A percentile compares a stretch with the other conserved stretches of the same genome.
These are phyloP conservation scores for Actinomortierella ambigua DNA, from an alignment of 371 early-diverging fungal genomes.

Conservation along the genomic window DNA sequence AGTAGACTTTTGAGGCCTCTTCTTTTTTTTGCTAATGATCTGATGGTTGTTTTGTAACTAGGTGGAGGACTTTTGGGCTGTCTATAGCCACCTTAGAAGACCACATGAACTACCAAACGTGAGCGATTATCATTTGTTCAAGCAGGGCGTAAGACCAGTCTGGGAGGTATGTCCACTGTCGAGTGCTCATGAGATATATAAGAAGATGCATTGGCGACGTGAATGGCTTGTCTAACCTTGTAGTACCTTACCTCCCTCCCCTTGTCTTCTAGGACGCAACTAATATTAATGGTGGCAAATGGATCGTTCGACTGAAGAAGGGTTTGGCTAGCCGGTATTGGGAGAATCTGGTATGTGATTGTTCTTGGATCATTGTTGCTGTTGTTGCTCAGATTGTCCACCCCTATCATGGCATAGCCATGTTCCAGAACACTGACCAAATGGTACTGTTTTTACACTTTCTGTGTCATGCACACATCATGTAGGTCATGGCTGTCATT, in stretches of 20 bases:
- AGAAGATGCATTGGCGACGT: slow-evolving; percentile 3
- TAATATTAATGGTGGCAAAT: slow-evolving; percentile 96
- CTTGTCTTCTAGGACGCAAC: slow-evolving; percentile 64
- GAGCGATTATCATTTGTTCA: slow-evolving; percentile 95
- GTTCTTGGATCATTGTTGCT: too few species aligned
- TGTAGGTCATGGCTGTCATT: slow-evolving; percentile 86
- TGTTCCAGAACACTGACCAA: too few species aligned
- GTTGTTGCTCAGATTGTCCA: too few species aligned
- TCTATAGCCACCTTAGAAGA: slow-evolving; percentile 84
- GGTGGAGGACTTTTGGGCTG: slow-evolving; percentile 95
- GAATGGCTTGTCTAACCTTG: slow-evolving; percentile 13
- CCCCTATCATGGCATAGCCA: too few species aligned
- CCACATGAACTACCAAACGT: slow-evolving; percentile 89
- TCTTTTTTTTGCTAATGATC: background rate
- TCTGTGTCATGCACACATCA: too few species aligned
- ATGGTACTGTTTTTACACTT: background rate
- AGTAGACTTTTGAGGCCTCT: background rate
- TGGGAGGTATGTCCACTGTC: slow-evolving; percentile 97
- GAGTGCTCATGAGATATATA: slow-evolving; percentile 4
- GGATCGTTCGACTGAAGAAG: slow-evolving; percentile 96
- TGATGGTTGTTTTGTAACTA: slow-evolving; percentile 19
- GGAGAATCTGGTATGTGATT: slow-evolving; percentile 77
- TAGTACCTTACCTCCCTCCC: slow-evolving; percentile 8
- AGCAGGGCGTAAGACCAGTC: slow-evolving; percentile 93
- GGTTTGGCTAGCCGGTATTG: slow-evolving; percentile 93